Evolutionary conservation across 495 filamentous ascomycete species (phyloP), one percentile per base, ranked within the genome.

Genomic region (Lophiotrema nucula): DNA sequence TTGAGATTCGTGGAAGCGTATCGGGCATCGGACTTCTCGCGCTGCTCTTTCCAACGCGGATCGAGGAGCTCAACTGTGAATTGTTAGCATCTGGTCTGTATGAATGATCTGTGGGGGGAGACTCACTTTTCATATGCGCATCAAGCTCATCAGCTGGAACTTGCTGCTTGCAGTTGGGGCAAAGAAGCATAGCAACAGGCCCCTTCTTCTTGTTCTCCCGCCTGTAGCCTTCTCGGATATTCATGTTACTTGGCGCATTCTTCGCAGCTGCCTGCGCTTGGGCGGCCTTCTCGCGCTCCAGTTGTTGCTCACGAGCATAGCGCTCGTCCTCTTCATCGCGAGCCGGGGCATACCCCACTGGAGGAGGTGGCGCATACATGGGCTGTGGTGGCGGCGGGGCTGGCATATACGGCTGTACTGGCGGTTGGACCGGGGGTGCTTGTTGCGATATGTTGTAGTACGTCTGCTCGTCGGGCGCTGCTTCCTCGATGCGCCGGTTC

Each of bases 41-140:
- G 88, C 70, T 97, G 90, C 69, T 97, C 90, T 72, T 95, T 93
- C 93, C 95, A 98, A 28, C 87, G 83, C 0, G 93, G 92, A 69
- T 97, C 93, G 46, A 98, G 83, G 13, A 97, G 80, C 71, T 98
- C 93, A 69, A 96, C 81, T 83, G 47, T 65, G n/a, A n/a, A n/a
- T n/a, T n/a, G n/a, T n/a, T n/a, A n/a, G n/a, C n/a, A n/a, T n/a
- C n/a, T n/a, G n/a, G n/a, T n/a, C n/a, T n/a, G n/a, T n/a, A n/a
- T n/a, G n/a, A n/a, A n/a, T n/a, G n/a, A n/a, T n/a, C n/a, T n/a
- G n/a, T n/a, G n/a, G 27, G 45, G 13, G 13, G 43, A 25, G 35
- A 69, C 74, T 69, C 77, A 85, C 84, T 96, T 67, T 88, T 83
- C 86, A 98, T 96, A 72, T 98, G 93, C 56, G 92, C 84, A 25